Conservation (phyloP, 2,329 filamentous ascomycete genomes). For the Claviceps humidiphila region DNA sequence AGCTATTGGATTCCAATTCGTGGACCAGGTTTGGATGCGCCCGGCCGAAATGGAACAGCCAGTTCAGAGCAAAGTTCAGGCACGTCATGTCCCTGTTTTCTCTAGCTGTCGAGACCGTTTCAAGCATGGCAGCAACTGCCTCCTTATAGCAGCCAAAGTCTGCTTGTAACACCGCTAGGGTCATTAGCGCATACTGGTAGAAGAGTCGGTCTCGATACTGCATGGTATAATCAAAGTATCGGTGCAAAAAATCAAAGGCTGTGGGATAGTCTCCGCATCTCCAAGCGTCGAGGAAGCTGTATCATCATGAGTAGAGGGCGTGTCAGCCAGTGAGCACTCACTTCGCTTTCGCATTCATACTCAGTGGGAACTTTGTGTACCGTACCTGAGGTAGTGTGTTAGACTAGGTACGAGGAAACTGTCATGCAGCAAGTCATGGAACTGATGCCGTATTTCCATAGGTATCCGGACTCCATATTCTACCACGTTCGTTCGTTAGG, state of each 20-base stretch:
- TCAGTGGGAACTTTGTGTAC: neutral
- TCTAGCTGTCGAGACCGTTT: slow-evolving; percentile 85
- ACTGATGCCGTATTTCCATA: slow-evolving; percentile 54
- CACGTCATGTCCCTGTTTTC: slow-evolving; percentile 89
- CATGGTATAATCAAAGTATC: slow-evolving; percentile 96
- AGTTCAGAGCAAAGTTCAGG: slow-evolving; percentile 88
- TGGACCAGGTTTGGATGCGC: slow-evolving; percentile 65
- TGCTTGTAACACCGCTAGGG: slow-evolving; percentile 82
- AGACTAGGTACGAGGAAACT: slow-evolving; percentile 58
- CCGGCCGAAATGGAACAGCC: slow-evolving; percentile 90
- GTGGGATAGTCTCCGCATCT: slow-evolving; percentile 78
- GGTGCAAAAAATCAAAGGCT: slow-evolving; percentile 80
- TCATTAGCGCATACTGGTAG: slow-evolving; percentile 91
- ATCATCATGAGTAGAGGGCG: slow-evolving; percentile 2
- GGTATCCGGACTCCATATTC: slow-evolving; percentile 69
- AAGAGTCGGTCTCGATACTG: slow-evolving; percentile 69
- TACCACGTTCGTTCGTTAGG: slow-evolving; percentile 17
- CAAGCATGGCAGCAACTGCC: slow-evolving; percentile 86
- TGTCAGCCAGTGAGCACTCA: neutral
- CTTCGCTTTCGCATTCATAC: neutral
- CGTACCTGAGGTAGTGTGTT: slow-evolving; percentile 59
- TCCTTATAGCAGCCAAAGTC: slow-evolving; percentile 89
- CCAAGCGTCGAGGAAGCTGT: slow-evolving; percentile 82
- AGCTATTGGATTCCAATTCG: slow-evolving; percentile 55
- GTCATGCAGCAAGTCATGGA: slow-evolving; percentile 54